Conservation (phyloP, 2,329 filamentous ascomycete species). For the Ophiostoma fasciatum region DNA sequence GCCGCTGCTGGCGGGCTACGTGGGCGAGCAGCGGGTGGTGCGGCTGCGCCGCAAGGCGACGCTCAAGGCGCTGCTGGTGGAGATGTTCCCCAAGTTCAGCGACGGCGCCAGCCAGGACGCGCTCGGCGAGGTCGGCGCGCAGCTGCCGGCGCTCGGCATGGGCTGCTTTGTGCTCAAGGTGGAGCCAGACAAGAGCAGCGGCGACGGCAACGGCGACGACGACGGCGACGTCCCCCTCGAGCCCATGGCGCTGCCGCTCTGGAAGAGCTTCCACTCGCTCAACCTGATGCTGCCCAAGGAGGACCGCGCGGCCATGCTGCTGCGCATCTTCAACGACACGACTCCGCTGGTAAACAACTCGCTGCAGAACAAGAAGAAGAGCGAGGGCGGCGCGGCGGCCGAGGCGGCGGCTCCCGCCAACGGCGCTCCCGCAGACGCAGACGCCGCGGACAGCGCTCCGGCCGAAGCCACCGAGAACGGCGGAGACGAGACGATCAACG, state of each 20-base stretch:
- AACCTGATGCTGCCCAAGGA: conserved; percentile 99
- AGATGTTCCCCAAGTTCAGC: conserved; percentile 90
- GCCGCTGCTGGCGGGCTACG: conserved; percentile 79
- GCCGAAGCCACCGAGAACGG: neutral
- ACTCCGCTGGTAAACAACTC: conserved; percentile 64
- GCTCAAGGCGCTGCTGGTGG: conserved; percentile 66
- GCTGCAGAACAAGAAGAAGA: conserved; percentile 32
- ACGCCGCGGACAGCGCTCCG: neutral
- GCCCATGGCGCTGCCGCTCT: conserved; percentile 77
- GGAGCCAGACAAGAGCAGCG: conserved; percentile 35
- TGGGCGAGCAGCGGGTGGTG: conserved; percentile 64
- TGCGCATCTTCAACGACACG: conserved; percentile 81
- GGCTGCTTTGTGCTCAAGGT: conserved; percentile 85
- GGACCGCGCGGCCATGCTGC: conserved; percentile 79
- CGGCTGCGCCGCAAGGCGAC: conserved; percentile 64
- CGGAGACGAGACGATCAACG: conserved; percentile 4
- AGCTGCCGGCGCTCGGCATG: conserved; percentile 65
- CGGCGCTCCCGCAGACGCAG: neutral
- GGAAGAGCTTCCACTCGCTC: conserved; percentile 81
- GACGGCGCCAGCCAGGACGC: conserved; percentile 56
- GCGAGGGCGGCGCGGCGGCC: conserved; percentile 13
- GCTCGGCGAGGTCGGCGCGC: conserved; percentile 77
- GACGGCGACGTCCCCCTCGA: conserved; percentile 30
- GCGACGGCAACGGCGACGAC: neutral
- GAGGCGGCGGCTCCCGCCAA: conserved; percentile 2